A percentile compares a stretch with the other conserved stretches of the same genome.
Evolutionary conservation across 108 stramenopile genomes (phyloP).

Genomic region (Seminavis robusta): DNA sequence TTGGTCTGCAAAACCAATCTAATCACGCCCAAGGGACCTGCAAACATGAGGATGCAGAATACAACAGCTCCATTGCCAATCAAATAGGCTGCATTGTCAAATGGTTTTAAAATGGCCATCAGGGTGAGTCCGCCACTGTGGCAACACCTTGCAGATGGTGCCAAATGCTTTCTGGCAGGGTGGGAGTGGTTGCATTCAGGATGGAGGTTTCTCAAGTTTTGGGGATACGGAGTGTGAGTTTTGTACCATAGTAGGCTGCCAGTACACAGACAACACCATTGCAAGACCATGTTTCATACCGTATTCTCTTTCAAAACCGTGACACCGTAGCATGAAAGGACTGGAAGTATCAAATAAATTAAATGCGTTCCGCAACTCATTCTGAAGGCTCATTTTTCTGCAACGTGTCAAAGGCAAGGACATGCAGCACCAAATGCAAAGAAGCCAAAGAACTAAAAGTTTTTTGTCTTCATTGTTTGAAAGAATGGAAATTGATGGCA

Average conservation of each 20-base stretch:
- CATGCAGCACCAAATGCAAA: too few relatives aligned
- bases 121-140: slow-evolving; percentile 6
- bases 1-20: slow-evolving; percentile 58
- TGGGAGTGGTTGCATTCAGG: too few relatives aligned
- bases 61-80: slow-evolving; percentile 44
- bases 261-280: slow-evolving; percentile 51
- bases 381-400: too few relatives aligned
- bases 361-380: too few relatives aligned
- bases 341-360: too few relatives aligned
- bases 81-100: slow-evolving; percentile 16
- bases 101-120: slow-evolving; percentile 4
- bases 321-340: too few relatives aligned
- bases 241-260: slow-evolving; percentile 47
- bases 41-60: slow-evolving; percentile 69
- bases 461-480: too few relatives aligned
- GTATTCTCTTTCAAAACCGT: too few relatives aligned
- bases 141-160: slow-evolving; percentile 26
- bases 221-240: slow-evolving; percentile 19
- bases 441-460: too few relatives aligned
- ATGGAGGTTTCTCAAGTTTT: too few relatives aligned
- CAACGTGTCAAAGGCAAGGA: too few relatives aligned
- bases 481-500: too few relatives aligned
- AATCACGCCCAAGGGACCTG: slow-evolving; percentile 60
- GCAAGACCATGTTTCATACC: slow-evolving; percentile 40
- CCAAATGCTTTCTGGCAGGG: slow-evolving; percentile 31